A percentile compares a stretch with the other conserved stretches of the same genome.
phyloP scores from a whole-genome alignment of 2,329 filamentous ascomycete genomes.

The Endothia cerciana region DNA sequence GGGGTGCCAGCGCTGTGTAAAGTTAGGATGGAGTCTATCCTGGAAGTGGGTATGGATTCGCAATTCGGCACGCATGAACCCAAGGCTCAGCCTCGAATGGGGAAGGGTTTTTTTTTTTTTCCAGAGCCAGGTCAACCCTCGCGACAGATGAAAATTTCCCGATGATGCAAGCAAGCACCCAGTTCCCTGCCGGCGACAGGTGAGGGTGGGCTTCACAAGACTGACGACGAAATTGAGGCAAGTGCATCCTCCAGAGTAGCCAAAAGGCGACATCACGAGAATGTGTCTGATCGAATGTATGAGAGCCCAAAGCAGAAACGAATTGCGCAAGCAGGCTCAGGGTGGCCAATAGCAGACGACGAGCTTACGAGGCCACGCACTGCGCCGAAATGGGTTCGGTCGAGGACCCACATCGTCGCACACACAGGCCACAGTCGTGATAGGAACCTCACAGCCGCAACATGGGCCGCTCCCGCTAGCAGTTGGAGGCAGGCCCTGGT shows the following conservation, averaged over 20 bases:
- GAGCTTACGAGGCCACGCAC: slow-evolving; percentile 38
- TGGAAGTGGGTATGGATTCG: slow-evolving; percentile 13
- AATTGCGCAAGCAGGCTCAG: slow-evolving; percentile 30
- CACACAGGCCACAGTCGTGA: not conserved
- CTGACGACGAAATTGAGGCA: not conserved
- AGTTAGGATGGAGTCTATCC: slow-evolving; percentile 3
- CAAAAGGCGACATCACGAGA: not conserved
- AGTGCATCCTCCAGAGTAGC: not conserved
- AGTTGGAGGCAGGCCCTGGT: not conserved
- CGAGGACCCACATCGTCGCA: slow-evolving; percentile 18
- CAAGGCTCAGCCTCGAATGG: slow-evolving; percentile 11
- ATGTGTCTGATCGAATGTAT: not conserved
- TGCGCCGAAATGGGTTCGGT: slow-evolving; percentile 26
- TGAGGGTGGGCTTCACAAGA: not conserved
- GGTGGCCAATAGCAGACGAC: slow-evolving; percentile 33
- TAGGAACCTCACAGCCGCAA: too few relatives aligned
- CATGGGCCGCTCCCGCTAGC: not conserved
- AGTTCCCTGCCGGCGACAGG: not conserved
- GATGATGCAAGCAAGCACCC: not conserved
- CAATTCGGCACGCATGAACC: slow-evolving; percentile 10
- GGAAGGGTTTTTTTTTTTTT: not conserved
- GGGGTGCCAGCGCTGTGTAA: not conserved
- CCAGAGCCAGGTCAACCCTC: not conserved
- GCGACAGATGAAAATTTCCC: not conserved
- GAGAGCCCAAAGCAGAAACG: not conserved